Conservation (phyloP, 495 filamentous ascomycete genomes). For the Podospora tetraspora region DNA sequence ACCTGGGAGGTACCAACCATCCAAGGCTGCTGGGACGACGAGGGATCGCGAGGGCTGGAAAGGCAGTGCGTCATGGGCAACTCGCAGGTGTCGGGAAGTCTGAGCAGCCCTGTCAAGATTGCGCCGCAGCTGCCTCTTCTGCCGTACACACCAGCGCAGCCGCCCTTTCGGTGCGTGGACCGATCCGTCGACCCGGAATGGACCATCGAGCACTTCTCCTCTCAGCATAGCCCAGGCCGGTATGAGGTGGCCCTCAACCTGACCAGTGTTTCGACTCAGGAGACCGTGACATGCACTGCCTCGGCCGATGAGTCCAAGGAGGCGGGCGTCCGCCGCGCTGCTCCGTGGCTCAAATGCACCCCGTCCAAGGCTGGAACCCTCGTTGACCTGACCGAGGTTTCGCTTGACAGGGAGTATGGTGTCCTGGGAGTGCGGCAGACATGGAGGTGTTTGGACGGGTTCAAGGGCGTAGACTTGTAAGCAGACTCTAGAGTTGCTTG, state of each 20-base stretch:
- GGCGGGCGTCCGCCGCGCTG: slow-evolving; percentile 2
- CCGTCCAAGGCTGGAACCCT: not conserved
- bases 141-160: slow-evolving; percentile 17
- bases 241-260: slow-evolving; percentile 16
- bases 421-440: slow-evolving; percentile 22
- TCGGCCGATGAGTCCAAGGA: slow-evolving; percentile 9
- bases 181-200: slow-evolving; percentile 20
- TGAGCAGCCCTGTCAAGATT: slow-evolving; percentile 19
- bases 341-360: slow-evolving; percentile 16
- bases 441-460: slow-evolving; percentile 21
- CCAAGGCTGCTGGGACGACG: slow-evolving; percentile 19
- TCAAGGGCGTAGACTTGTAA: slow-evolving; percentile 17
- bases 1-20: slow-evolving; percentile 19
- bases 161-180: slow-evolving; percentile 15
- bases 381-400: slow-evolving; percentile 6
- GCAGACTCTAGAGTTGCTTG: not conserved
- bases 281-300: slow-evolving; percentile 8
- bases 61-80: slow-evolving; percentile 23
- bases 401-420: slow-evolving; percentile 15
- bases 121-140: slow-evolving; percentile 21
- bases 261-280: slow-evolving; percentile 17
- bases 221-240: slow-evolving; percentile 6
- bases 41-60: slow-evolving; percentile 18
- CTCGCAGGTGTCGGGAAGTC: slow-evolving; percentile 19
- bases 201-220: slow-evolving; percentile 16